phyloP scores from a whole-genome alignment of 768 basidiomycete genomes.

The Hypsizygus marmoreus region DNA sequence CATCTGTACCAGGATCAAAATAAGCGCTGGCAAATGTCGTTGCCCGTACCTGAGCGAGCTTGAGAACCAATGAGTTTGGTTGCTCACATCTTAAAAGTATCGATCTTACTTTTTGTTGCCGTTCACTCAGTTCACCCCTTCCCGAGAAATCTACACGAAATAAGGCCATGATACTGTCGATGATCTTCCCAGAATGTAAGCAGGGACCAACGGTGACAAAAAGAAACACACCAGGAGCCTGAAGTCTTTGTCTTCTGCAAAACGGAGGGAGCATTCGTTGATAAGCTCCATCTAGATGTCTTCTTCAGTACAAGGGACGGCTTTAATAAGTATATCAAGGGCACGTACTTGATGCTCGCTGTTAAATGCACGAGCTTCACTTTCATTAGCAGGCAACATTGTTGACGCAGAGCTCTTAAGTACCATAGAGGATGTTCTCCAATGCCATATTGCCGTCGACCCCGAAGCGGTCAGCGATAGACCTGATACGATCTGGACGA shows the following conservation, averaged over 20 bases:
- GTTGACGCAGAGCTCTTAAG: constrained; percentile 2
- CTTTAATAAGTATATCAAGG: neutral
- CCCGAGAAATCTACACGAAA: constrained; percentile 95
- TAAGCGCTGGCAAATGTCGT: too few relatives aligned
- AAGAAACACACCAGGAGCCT: constrained; percentile 55
- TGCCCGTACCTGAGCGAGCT: constrained; percentile 77
- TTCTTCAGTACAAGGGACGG: constrained; percentile 9
- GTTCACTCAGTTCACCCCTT: constrained; percentile 89
- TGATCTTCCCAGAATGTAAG: constrained; percentile 55
- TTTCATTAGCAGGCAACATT: constrained; percentile 10
- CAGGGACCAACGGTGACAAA: neutral
- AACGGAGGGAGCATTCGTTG: constrained; percentile 84
- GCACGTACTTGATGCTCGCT: constrained; percentile 86
- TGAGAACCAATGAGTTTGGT: constrained; percentile 17
- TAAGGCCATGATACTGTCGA: constrained; percentile 96
- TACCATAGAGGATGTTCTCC: constrained; percentile 92
- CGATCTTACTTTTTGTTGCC: constrained; percentile 78
- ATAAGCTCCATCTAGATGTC: constrained; percentile 80
- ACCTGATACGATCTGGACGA: constrained; percentile 88
- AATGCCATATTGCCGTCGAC: constrained; percentile 87
- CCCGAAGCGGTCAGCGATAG: constrained; percentile 91
- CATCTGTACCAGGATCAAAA: constrained; percentile 52
- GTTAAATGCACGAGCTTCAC: constrained; percentile 81
- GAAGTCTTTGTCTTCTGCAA: constrained; percentile 88
- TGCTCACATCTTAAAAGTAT: neutral